Evolutionary conservation across 192 early-diverging fungal species (phyloP).

Genomic region (Coemansia sp.): DNA sequence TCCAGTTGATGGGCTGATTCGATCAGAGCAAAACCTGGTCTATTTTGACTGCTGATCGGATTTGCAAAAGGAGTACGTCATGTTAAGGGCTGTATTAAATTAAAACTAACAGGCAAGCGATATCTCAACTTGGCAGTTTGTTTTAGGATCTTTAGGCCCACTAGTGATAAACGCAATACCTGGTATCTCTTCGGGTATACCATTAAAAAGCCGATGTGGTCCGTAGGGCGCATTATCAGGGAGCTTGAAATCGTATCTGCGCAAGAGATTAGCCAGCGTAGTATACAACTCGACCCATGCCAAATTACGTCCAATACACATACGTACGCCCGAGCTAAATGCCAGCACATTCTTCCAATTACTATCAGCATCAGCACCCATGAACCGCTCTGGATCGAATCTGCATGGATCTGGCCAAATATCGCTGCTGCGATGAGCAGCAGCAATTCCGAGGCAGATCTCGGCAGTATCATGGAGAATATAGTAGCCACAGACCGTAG

Average conservation of each 20-base stretch:
- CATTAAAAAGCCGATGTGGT: background rate
- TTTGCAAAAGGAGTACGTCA: background rate
- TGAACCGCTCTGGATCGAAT: slow-evolving; percentile 45
- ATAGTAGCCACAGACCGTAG: slow-evolving; percentile 15
- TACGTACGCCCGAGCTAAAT: slow-evolving; percentile 42
- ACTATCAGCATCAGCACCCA: slow-evolving; percentile 19
- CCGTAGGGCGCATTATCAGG: slow-evolving; percentile 29
- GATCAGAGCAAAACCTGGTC: too few species aligned
- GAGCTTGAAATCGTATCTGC: slow-evolving; percentile 28
- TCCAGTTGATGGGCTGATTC: too few species aligned
- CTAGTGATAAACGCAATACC: slow-evolving; percentile 24
- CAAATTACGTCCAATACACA: slow-evolving; percentile 46
- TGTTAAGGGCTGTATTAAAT: background rate
- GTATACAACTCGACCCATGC: slow-evolving; percentile 46
- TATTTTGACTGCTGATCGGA: background rate
- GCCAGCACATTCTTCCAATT: slow-evolving; percentile 24
- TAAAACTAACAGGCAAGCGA: slow-evolving; percentile 11
- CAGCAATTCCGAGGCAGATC: slow-evolving; percentile 28
- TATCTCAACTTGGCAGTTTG: slow-evolving; percentile 28
- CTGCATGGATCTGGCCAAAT: slow-evolving; percentile 21
- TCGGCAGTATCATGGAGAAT: slow-evolving; percentile 18
- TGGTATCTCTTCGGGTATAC: slow-evolving; percentile 19
- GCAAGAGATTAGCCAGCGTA: slow-evolving; percentile 45
- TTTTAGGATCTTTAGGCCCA: slow-evolving; percentile 20
- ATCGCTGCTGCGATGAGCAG: slow-evolving; percentile 30